Conservation (phyloP, 805 yeast genomes). For the Saturnispora zaruensis region DNA sequence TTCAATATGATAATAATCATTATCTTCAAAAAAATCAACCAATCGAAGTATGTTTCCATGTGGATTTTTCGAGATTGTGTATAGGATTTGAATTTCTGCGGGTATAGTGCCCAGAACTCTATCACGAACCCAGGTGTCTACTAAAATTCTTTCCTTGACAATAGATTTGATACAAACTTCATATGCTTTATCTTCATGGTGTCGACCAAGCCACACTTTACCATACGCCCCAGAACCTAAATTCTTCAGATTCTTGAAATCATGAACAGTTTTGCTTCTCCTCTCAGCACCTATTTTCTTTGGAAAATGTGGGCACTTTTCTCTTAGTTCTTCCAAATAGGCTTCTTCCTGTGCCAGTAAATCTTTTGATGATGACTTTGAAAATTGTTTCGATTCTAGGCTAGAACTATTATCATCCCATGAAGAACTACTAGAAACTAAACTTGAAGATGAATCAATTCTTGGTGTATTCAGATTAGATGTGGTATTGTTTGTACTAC, state of each 20-base stretch:
- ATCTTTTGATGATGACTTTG: slow-evolving; percentile 2
- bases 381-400: background rate
- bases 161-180: slow-evolving; percentile 80
- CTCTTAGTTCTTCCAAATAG: slow-evolving; percentile 26
- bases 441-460: slow-evolving; percentile 5
- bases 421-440: slow-evolving; percentile 2
- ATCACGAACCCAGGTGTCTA: slow-evolving; percentile 97
- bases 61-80: slow-evolving; percentile 63
- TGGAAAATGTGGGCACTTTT: slow-evolving; percentile 34
- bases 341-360: slow-evolving; percentile 12
- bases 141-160: slow-evolving; percentile 84
- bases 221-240: slow-evolving; percentile 98
- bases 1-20: slow-evolving; percentile 79
- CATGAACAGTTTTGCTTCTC: slow-evolving; percentile 61
- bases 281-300: slow-evolving; percentile 56
- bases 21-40: slow-evolving; percentile 90
- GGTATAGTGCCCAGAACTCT: slow-evolving; percentile 88
- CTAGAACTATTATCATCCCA: slow-evolving; percentile 5
- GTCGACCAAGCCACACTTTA: slow-evolving; percentile 73
- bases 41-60: slow-evolving; percentile 84
- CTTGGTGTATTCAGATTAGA: slow-evolving; percentile 4
- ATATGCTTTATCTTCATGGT: slow-evolving; percentile 52
- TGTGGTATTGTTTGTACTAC: background rate
- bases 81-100: slow-evolving; percentile 90
- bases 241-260: slow-evolving; percentile 61